These are phyloP conservation scores for Crucihimalaya himalaica DNA, from an alignment of 345 rosid genomes.

Conservation along the genomic window DNA sequence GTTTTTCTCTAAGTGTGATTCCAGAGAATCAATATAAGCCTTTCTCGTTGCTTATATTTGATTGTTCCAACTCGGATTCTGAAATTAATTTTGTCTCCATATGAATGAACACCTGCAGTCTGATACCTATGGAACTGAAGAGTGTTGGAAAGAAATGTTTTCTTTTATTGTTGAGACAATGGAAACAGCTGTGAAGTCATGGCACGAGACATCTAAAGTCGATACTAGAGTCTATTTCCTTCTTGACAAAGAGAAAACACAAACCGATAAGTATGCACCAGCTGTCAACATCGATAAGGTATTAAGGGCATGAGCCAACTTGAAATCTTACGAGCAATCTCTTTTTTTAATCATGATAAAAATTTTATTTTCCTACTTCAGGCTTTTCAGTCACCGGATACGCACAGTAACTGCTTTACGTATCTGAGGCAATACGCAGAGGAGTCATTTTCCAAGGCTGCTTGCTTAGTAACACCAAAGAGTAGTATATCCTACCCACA, in stretches of 20 bases:
- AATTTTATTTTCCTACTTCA: slow-evolving; percentile 33
- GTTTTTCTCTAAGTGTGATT: neutral
- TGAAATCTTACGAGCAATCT: neutral
- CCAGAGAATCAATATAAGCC: neutral
- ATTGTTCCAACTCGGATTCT: slow-evolving; percentile 1
- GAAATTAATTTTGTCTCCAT: neutral
- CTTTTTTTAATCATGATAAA: neutral
- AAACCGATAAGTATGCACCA: slow-evolving; percentile 78
- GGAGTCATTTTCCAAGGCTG: slow-evolving; percentile 80
- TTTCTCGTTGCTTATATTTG: neutral
- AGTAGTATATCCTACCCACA: slow-evolving; percentile 91
- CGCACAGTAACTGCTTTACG: slow-evolving; percentile 78
- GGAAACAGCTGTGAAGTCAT: slow-evolving; percentile 76
- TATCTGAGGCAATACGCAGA: slow-evolving; percentile 89
- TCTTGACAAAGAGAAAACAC: slow-evolving; percentile 76
- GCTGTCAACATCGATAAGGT: slow-evolving; percentile 92
- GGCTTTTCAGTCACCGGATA: slow-evolving; percentile 96
- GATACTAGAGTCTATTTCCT: slow-evolving; percentile 80
- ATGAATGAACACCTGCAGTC: slow-evolving; percentile 49
- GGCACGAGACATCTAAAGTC: slow-evolving; percentile 84
- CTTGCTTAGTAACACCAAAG: slow-evolving; percentile 83
- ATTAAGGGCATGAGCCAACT: neutral
- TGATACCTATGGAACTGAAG: slow-evolving; percentile 65
- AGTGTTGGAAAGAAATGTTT: slow-evolving; percentile 55
- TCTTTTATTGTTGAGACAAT: slow-evolving; percentile 76